These are phyloP conservation scores for Prunella vulgaris DNA, from an alignment of 257 asterid species.

Conservation along the genomic window DNA sequence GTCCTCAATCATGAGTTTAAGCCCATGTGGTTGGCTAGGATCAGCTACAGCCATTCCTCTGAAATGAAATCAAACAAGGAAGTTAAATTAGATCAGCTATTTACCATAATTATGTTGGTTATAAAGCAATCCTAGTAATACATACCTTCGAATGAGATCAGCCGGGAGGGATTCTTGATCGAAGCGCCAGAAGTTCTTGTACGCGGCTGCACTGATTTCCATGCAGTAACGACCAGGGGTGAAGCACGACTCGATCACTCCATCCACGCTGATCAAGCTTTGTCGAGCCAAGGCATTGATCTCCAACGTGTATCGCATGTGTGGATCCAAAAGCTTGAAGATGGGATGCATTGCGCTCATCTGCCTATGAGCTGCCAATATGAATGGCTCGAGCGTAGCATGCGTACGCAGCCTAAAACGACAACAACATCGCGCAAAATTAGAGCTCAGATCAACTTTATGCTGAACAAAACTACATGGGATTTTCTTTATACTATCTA, in stretches of 20 bases:
- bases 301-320: constrained; percentile 94
- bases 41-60: constrained; percentile 96
- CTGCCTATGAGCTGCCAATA: constrained; percentile 91
- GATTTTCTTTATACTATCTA: no score
- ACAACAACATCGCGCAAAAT: background rate
- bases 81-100: background rate
- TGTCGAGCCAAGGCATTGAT: constrained; percentile 90
- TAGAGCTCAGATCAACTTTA: background rate
- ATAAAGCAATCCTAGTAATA: constrained; percentile 1
- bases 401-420: constrained; percentile 80
- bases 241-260: constrained; percentile 92
- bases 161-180: constrained; percentile 92
- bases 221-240: constrained; percentile 91
- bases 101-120: background rate
- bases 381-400: constrained; percentile 83
- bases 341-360: constrained; percentile 95
- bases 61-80: constrained; percentile 13
- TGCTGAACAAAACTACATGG: background rate
- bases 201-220: constrained; percentile 96
- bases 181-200: constrained; percentile 76
- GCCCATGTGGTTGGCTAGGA: constrained; percentile 67
- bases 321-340: constrained; percentile 91
- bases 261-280: constrained; percentile 66
- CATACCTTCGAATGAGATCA: constrained; percentile 88
- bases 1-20: constrained; percentile 63